Conservation (phyloP, 768 basidiomycete species). For the Pulveroboletus sp. region DNA sequence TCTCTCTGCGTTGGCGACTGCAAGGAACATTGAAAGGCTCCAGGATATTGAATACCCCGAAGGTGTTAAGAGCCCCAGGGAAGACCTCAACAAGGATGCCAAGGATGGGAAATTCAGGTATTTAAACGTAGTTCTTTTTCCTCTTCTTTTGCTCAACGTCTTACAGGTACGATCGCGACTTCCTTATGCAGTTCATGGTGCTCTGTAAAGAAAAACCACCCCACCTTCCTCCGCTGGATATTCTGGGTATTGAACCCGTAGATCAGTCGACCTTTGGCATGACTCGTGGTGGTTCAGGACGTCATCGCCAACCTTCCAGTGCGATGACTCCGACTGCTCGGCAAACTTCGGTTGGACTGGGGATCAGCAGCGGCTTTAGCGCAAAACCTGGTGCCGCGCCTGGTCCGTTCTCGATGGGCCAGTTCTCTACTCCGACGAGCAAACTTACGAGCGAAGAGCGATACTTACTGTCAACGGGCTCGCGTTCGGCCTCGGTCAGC, state of each 20-base stretch:
- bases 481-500: conserved; percentile 57
- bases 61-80: conserved; percentile 74
- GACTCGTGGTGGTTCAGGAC: conserved; percentile 63
- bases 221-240: conserved; percentile 81
- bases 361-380: conserved; percentile 28
- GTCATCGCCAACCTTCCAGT: conserved; percentile 47
- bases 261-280: conserved; percentile 51
- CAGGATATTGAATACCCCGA: conserved; percentile 76
- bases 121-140: not conserved
- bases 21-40: conserved; percentile 83
- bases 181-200: conserved; percentile 94
- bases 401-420: conserved; percentile 57
- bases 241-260: conserved; percentile 84
- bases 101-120: conserved; percentile 90
- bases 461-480: conserved; percentile 42
- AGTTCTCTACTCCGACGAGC: conserved; percentile 52
- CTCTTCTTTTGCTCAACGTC: conserved; percentile 7
- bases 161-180: conserved; percentile 90
- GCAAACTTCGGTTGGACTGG: conserved; percentile 50
- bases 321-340: conserved; percentile 44
- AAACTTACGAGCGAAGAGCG: conserved; percentile 74
- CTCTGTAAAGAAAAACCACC: conserved; percentile 96
- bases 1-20: conserved; percentile 71
- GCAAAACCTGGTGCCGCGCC: conserved; percentile 31
- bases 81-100: conserved; percentile 81